These are phyloP conservation scores for Umbilicus rupestris DNA, from an alignment of 164 flowering plant species.

Conservation along the genomic window DNA sequence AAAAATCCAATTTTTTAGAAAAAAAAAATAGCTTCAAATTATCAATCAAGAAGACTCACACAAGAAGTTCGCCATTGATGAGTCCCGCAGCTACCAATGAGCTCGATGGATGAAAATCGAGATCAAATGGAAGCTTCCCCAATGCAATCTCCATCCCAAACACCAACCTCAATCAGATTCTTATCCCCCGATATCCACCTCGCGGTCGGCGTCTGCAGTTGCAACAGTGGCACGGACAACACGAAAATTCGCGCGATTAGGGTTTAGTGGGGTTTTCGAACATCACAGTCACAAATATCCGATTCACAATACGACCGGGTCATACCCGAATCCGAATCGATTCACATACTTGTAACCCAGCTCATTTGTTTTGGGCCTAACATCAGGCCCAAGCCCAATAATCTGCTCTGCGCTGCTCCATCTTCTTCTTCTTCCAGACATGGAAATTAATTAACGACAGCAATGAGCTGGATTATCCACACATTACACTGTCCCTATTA, in stretches of 20 bases:
- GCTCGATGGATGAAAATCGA: slow-evolving; percentile 78
- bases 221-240: too few species aligned
- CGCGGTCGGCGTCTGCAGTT: too few species aligned
- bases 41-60: slow-evolving; percentile 30
- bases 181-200: too few species aligned
- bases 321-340: background rate
- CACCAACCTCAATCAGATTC: background rate
- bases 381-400: background rate
- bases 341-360: background rate
- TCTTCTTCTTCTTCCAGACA: slow-evolving; percentile 3
- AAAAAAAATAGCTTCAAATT: background rate
- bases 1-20: background rate
- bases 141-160: slow-evolving; percentile 51
- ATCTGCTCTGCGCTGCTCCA: background rate
- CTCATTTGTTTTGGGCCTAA: background rate
- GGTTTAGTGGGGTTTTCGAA: background rate
- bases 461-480: background rate
- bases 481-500: background rate
- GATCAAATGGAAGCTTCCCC: slow-evolving; percentile 55
- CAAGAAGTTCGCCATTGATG: slow-evolving; percentile 56
- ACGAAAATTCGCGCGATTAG: background rate
- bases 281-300: too few species aligned
- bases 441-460: background rate
- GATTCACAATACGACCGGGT: too few species aligned
- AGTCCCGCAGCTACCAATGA: slow-evolving; percentile 57